Evolutionary conservation across 768 basidiomycete genomes (phyloP).

Genomic region (Psilocybe subaeruginosa): DNA sequence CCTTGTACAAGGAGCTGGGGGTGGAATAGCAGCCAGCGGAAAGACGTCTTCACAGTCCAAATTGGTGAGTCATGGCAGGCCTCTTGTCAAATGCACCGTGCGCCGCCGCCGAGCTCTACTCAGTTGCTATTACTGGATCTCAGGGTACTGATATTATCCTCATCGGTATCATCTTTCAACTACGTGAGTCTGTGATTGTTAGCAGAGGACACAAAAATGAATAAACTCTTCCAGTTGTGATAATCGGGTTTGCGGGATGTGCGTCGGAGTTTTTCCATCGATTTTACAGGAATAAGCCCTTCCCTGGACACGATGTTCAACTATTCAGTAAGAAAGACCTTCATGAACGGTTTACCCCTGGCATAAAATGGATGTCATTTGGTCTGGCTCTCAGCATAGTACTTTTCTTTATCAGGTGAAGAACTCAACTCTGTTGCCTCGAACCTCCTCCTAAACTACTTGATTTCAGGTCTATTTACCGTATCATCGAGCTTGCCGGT

Average conservation of each 20-base stretch:
- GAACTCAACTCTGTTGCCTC: no score
- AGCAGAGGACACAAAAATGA: no score
- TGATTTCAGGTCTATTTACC: background rate
- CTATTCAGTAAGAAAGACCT: background rate
- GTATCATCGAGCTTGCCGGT: background rate
- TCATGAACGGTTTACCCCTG: background rate
- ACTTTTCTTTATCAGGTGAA: background rate
- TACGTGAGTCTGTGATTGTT: background rate
- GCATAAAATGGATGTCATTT: background rate
- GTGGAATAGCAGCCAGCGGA: background rate
- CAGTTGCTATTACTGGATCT: background rate
- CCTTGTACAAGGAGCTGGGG: background rate
- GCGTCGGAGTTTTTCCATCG: background rate
- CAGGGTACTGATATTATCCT: background rate
- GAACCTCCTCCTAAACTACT: background rate
- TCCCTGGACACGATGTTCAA: background rate
- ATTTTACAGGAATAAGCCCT: background rate
- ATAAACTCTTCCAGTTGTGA: background rate
- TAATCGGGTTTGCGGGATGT: background rate
- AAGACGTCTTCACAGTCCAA: background rate
- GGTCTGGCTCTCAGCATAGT: background rate
- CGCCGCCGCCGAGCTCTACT: background rate
- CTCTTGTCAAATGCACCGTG: background rate
- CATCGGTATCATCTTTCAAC: background rate
- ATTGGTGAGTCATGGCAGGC: background rate